Base-by-base conservation (phyloP, 345 rosid species). In the Rubroshorea leprosula region DNA sequence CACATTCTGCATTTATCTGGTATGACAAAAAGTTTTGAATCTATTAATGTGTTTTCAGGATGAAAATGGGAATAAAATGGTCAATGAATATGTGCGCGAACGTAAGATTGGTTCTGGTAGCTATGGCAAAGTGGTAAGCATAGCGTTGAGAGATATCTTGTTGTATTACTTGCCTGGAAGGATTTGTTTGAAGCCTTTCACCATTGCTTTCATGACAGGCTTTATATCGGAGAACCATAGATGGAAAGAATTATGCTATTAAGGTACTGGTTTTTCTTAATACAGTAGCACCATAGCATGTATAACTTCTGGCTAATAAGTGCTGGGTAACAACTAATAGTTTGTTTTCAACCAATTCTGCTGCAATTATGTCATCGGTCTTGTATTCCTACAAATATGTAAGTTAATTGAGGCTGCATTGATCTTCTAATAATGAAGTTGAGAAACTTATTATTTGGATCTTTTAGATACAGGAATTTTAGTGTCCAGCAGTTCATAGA, bases 91-190 rank as follows among this genome's bases (percentile, higher is more conserved):
- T 78, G 94, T 89, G 60, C 84, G 86, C 0, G 87, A 69, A 64
- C 54, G 18, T 60, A 94, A 84, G 81, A 90, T 94, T 78, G 99
- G 99, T 72, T 70, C 96, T 20, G 99, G 97, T 58, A 90, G 96
- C 83, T 94, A 94, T 71, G 99, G 99, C 20, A 94, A 94, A 94
- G 99, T 94, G 92, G 99, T 94, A 82, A 74, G 90, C 64, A 51
- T 53, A 23, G 23, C 43, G 47, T 14, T 64, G 55, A 46, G 24
- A 27, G 44, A 19, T 35, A 29, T 57, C 24, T 57, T 21, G 43
- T 21, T 16, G 16, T 25, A 18, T n/a, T 24, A n/a, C 6, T 62
- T 69, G 43, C 49, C 46, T 51, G 3, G 54, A 49, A 55, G 27
- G 54, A 51, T 39, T 35, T 24, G 39, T 26, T 54, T 11, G 38